Base-by-base conservation (phyloP, 345 rosid genomes). In the Turritis glabra region DNA sequence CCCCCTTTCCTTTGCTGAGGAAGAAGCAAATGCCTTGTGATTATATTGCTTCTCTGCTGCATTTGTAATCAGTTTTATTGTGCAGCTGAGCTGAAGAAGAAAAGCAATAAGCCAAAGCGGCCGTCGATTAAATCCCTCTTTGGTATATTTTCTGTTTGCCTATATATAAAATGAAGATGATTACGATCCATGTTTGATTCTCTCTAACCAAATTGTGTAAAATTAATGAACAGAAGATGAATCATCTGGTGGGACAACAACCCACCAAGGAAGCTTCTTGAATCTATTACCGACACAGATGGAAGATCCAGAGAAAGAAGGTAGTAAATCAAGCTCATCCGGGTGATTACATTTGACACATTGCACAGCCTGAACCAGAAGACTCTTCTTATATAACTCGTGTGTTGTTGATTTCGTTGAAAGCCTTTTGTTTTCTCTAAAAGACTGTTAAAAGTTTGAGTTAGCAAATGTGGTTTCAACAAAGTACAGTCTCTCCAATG, bases 101-200 rank as follows among this genome's bases (percentile, higher is more conserved):
- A 95, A 81, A 87, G 77, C 81, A 80, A 86, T 30, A 92, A 90
- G 84, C 89, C 91, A 21, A 95, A 90, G 87, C 85, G 98, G 81
- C 96, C 97, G 1, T 92, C 98, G 30, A 87, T 95, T 81, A 92
- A 92, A 83, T 82, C 99, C 57, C 97, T 95, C 74, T 95, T 95
- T 80, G 99, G 99, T 92, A 87, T 82, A 86, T 54, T 2, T 54
- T 23, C 5, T 40, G 35, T 41, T 61, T 41, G 5, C 8, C 22
- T 61, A 7, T 37, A 7, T 10, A 26, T 33, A 65, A 25, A 66
- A 15, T 33, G 59, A 33, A 33, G 59, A 33, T 19, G 21, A 66
- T 13, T 18, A 40, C 50, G 29, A 38, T 51, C 43, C 29, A 53
- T 64, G 57, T 55, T 64, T 44, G 15, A 66, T 33, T 37, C 13